phyloP scores from a whole-genome alignment of 768 basidiomycete genomes.

The Ramaria sp. region DNA sequence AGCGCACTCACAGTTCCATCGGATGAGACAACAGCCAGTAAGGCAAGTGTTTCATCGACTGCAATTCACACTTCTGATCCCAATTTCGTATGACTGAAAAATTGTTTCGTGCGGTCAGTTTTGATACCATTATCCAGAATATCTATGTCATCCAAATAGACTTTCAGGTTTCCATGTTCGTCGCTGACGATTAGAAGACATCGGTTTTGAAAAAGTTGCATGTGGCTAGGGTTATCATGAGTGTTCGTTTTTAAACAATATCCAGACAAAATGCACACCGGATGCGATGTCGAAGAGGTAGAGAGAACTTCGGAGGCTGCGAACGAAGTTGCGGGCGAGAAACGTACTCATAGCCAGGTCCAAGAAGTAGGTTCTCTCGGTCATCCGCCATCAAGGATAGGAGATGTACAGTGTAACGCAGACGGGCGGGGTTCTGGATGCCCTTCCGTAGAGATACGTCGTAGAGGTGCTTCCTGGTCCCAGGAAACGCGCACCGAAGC shows the following conservation, averaged over 20 bases:
- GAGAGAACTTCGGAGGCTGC: slow-evolving; percentile 13
- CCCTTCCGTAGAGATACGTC: background rate
- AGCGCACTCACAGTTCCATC: background rate
- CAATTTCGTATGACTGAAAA: slow-evolving; percentile 33
- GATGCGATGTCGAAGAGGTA: slow-evolving; percentile 21
- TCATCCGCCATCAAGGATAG: slow-evolving; percentile 27
- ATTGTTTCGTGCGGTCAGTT: slow-evolving; percentile 17
- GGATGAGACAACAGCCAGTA: slow-evolving; percentile 26
- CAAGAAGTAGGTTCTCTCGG: slow-evolving; percentile 22
- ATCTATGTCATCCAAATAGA: slow-evolving; percentile 28
- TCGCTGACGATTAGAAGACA: slow-evolving; percentile 33
- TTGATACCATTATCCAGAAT: slow-evolving; percentile 23
- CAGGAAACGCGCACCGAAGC: background rate
- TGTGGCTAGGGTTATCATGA: slow-evolving; percentile 19
- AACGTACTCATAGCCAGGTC: slow-evolving; percentile 18
- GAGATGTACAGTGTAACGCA: slow-evolving; percentile 22
- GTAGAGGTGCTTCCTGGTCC: background rate
- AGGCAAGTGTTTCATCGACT: slow-evolving; percentile 40
- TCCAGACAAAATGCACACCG: slow-evolving; percentile 16
- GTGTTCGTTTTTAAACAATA: background rate
- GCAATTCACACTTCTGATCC: slow-evolving; percentile 34
- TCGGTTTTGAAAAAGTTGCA: slow-evolving; percentile 31
- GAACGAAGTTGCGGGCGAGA: slow-evolving; percentile 18
- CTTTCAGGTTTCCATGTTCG: slow-evolving; percentile 20
- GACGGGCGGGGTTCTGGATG: background rate